These are phyloP conservation scores for Gracilaria vermiculophylla DNA, from an alignment of 23 red algal genomes.

Conservation along the genomic window DNA sequence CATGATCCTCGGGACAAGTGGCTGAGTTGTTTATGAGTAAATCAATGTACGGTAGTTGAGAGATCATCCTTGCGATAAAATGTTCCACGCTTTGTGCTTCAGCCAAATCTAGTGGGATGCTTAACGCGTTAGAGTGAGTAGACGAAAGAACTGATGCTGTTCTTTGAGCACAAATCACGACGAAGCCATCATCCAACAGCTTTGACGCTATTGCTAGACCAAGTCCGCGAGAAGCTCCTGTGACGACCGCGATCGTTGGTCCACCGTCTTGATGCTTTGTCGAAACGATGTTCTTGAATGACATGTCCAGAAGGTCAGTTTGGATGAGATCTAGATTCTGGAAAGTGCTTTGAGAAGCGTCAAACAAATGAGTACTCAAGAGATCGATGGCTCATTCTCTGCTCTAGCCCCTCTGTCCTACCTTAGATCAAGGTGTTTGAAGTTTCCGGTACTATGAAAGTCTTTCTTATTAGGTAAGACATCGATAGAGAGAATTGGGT, in stretches of 20 bases:
- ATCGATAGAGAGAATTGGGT: no score
- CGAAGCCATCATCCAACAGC: slow-evolving; percentile 1
- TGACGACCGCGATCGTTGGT: slow-evolving; percentile 32
- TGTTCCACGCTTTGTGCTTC: not conserved
- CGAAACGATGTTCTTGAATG: no score
- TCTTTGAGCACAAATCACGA: slow-evolving; percentile 33
- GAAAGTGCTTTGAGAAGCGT: no score
- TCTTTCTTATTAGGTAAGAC: no score
- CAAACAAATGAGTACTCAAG: no score
- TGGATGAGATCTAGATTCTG: no score
- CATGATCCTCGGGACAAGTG: slow-evolving; percentile 42
- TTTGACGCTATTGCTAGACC: slow-evolving; percentile 8
- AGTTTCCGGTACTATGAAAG: no score
- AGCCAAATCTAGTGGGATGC: not conserved
- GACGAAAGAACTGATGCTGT: not conserved
- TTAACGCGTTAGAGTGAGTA: not conserved
- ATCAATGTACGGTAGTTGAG: slow-evolving; percentile 48
- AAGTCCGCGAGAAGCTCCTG: slow-evolving; percentile 55
- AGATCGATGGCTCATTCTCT: no score
- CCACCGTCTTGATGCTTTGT: not conserved
- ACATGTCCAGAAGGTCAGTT: not conserved
- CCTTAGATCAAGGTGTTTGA: no score
- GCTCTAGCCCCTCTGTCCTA: no score
- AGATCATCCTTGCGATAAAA: not conserved
- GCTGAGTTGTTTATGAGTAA: slow-evolving; percentile 72